Evolutionary conservation across 805 yeast genomes (phyloP).

Genomic region (Cyberlindnera americana): DNA sequence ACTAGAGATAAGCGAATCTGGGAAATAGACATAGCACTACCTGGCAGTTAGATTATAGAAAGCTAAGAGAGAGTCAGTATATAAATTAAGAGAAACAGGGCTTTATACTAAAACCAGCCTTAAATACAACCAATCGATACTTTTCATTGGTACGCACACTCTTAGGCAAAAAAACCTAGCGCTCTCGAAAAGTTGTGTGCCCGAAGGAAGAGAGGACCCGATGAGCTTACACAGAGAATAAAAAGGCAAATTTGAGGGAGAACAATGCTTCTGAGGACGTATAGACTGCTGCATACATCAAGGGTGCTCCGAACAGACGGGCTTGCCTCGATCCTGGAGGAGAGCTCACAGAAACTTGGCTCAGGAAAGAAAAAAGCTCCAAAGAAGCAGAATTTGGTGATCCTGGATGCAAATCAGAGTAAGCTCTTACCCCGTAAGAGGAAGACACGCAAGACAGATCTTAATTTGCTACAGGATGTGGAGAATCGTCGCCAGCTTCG

Average conservation of each 20-base stretch:
- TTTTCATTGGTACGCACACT: too few relatives aligned
- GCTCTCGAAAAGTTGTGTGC: too few relatives aligned
- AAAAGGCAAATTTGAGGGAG: not conserved
- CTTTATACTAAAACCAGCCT: too few relatives aligned
- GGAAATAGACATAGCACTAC: too few relatives aligned
- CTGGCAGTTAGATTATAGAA: too few relatives aligned
- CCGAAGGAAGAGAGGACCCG: too few relatives aligned
- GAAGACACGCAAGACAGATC: not conserved
- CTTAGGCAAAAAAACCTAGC: too few relatives aligned
- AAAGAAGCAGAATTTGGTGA: constrained; percentile 22
- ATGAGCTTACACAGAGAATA: too few relatives aligned
- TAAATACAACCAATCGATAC: too few relatives aligned
- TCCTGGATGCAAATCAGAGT: constrained; percentile 23
- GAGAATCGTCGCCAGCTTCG: constrained; percentile 8
- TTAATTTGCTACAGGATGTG: not conserved
- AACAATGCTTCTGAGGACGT: not conserved
- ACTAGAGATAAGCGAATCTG: too few relatives aligned
- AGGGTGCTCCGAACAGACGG: constrained; percentile 3
- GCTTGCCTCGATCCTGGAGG: not conserved
- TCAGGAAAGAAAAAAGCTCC: constrained; percentile 26
- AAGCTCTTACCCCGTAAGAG: constrained; percentile 13
- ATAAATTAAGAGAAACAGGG: too few relatives aligned
- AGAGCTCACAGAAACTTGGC: constrained; percentile 13
- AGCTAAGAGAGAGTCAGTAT: too few relatives aligned
- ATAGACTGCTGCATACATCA: constrained; percentile 10